Percentiles rank a stretch among this genome's conserved stretches.
These are phyloP conservation scores for Populus trichocarpa DNA, from an alignment of 441 rosid species.

Conservation along the genomic window DNA sequence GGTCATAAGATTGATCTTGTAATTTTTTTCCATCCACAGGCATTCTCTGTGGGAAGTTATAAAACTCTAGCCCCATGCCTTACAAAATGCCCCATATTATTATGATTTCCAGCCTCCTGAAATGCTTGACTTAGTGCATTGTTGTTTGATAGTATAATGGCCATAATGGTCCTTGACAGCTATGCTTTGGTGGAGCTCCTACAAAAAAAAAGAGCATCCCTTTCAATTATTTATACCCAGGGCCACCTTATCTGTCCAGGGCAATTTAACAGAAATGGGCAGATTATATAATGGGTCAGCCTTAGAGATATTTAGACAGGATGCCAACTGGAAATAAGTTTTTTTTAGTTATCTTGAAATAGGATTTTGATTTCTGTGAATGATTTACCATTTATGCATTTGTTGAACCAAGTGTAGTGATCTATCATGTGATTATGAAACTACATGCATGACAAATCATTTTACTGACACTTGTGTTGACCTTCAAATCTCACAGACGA, in stretches of 20 bases:
- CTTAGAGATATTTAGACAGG: neutral
- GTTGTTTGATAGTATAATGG: neutral
- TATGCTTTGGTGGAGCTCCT: neutral
- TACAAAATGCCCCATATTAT: neutral
- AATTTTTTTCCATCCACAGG: too few species aligned
- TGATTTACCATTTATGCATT: neutral
- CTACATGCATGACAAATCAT: neutral
- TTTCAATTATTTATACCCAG: too few species aligned
- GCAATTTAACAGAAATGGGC: neutral
- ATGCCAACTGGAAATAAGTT: neutral
- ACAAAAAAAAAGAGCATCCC: too few species aligned
- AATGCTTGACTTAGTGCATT: neutral
- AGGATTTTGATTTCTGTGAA: neutral
- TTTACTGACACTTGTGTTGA: conserved; percentile 20
- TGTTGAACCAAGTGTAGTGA: conserved; percentile 1
- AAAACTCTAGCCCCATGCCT: neutral
- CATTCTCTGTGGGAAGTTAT: too few species aligned
- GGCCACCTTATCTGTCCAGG: neutral
- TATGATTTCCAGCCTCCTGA: neutral
- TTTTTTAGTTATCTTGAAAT: neutral
- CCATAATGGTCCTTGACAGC: neutral
- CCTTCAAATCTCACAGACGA: conserved; percentile 31
- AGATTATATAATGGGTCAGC: neutral
- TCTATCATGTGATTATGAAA: neutral
- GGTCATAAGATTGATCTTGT: too few species aligned